phyloP scores from a whole-genome alignment of 768 basidiomycete genomes.

The Hirschioporus abietinus region DNA sequence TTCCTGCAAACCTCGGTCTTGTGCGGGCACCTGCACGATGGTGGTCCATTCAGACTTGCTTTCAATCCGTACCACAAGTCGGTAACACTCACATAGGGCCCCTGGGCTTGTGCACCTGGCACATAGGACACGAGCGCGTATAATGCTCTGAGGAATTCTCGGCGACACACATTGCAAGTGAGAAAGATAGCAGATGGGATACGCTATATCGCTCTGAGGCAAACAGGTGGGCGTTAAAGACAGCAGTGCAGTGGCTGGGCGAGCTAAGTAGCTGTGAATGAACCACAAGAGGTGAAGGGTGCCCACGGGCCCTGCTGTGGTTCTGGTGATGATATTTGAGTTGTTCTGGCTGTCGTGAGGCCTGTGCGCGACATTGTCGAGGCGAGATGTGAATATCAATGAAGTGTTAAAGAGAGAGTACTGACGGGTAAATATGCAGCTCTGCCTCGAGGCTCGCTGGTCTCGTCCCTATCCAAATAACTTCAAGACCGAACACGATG shows the following conservation, averaged over 20 bases:
- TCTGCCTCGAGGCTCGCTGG: background rate
- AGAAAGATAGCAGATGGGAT: conserved; percentile 14
- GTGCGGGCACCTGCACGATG: conserved; percentile 63
- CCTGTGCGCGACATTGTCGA: conserved; percentile 1
- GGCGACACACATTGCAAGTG: conserved; percentile 55
- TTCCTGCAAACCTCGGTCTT: conserved; percentile 72
- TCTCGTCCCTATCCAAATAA: background rate
- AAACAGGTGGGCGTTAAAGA: conserved; percentile 17
- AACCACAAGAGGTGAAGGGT: conserved; percentile 27
- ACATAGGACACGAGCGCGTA: conserved; percentile 72
- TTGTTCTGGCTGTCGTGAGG: background rate
- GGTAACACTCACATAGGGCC: conserved; percentile 15
- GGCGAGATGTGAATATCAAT: background rate
- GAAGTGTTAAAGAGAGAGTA: background rate
- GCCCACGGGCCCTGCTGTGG: conserved; percentile 8
- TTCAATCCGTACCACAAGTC: conserved; percentile 8
- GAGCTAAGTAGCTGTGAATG: conserved; percentile 17
- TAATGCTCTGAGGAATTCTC: conserved; percentile 66
- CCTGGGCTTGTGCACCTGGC: conserved; percentile 70
- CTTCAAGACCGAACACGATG: background rate
- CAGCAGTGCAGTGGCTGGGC: conserved; percentile 19
- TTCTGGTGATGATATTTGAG: background rate
- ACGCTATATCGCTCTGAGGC: background rate
- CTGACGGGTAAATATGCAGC: background rate
- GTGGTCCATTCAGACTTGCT: conserved; percentile 18